Evolutionary conservation across 805 yeast genomes (phyloP).

Genomic region (Starmerella powellii): DNA sequence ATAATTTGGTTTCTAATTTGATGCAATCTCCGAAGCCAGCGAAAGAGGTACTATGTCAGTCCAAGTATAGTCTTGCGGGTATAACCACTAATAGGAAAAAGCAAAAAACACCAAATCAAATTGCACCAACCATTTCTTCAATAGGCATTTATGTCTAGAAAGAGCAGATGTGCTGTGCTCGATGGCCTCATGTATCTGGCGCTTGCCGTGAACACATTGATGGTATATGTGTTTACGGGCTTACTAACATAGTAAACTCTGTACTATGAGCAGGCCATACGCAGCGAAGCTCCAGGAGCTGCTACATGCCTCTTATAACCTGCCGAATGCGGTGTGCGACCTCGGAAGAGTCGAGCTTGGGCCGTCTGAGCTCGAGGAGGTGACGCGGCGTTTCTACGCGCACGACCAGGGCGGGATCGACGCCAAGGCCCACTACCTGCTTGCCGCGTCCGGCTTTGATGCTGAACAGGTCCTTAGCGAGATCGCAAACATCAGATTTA

Average conservation of each 20-base stretch:
- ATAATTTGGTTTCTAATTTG: too few species aligned
- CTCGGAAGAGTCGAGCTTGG: constrained; percentile 74
- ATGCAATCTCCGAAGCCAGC: too few species aligned
- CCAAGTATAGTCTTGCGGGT: too few species aligned
- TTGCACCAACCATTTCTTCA: too few species aligned
- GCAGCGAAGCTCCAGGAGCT: constrained; percentile 49
- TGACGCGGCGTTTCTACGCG: constrained; percentile 31
- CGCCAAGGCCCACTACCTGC: constrained; percentile 55
- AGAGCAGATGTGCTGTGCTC: too few species aligned
- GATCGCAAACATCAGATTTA: constrained; percentile 26
- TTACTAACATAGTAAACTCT: background rate
- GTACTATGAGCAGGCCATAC: constrained; percentile 23
- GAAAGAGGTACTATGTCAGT: too few species aligned
- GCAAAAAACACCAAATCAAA: too few species aligned
- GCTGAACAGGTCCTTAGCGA: constrained; percentile 66
- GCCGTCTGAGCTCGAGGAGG: constrained; percentile 47
- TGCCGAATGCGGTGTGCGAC: constrained; percentile 55
- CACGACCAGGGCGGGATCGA: constrained; percentile 34
- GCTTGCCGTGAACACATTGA: constrained; percentile 1
- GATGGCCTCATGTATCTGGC: too few species aligned
- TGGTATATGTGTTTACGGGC: background rate
- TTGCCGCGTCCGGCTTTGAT: constrained; percentile 80
- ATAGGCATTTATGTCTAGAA: too few species aligned
- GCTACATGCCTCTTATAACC: constrained; percentile 60
- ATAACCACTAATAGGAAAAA: too few species aligned